These are phyloP conservation scores for Taphrina confusa DNA, from an alignment of 1,139 yeast genomes.

Conservation along the genomic window DNA sequence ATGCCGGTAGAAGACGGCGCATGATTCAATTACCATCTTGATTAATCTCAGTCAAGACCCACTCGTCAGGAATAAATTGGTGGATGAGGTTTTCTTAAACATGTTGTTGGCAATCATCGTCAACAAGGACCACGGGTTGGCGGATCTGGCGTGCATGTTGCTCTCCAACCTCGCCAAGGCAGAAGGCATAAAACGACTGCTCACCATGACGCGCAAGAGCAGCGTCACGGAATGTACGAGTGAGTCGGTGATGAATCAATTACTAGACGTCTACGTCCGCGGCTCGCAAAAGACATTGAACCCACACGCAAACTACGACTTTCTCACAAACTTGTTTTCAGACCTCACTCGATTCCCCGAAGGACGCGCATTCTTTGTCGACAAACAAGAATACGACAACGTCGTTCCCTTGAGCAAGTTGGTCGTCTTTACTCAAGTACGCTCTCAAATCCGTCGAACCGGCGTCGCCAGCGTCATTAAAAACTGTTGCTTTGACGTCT, in stretches of 20 bases:
- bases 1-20: slow-evolving; percentile 41
- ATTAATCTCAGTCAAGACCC: slow-evolving; percentile 78
- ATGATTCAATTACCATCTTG: slow-evolving; percentile 72
- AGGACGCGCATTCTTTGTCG: slow-evolving; percentile 76
- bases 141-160: slow-evolving; percentile 81
- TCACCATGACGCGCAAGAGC: slow-evolving; percentile 43
- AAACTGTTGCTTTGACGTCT: slow-evolving; percentile 79
- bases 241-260: slow-evolving; percentile 67
- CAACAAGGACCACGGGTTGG: slow-evolving; percentile 61
- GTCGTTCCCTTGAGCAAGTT: slow-evolving; percentile 79
- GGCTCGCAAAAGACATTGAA: slow-evolving; percentile 74
- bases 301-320: slow-evolving; percentile 73
- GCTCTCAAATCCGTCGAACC: slow-evolving; percentile 77
- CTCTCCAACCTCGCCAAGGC: slow-evolving; percentile 82
- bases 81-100: slow-evolving; percentile 64
- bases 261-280: slow-evolving; percentile 87
- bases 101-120: slow-evolving; percentile 44
- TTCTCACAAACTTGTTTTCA: slow-evolving; percentile 83
- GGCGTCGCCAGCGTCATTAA: slow-evolving; percentile 93
- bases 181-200: slow-evolving; percentile 60
- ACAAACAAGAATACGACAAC: slow-evolving; percentile 70
- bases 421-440: slow-evolving; percentile 78
- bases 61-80: slow-evolving; percentile 60
- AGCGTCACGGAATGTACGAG: slow-evolving; percentile 57
- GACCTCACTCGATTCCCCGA: slow-evolving; percentile 73